Percentiles rank a stretch among this genome's conserved stretches.
phyloP scores from a whole-genome alignment of 352 stramenopile species.

The Pythium dissimile region DNA sequence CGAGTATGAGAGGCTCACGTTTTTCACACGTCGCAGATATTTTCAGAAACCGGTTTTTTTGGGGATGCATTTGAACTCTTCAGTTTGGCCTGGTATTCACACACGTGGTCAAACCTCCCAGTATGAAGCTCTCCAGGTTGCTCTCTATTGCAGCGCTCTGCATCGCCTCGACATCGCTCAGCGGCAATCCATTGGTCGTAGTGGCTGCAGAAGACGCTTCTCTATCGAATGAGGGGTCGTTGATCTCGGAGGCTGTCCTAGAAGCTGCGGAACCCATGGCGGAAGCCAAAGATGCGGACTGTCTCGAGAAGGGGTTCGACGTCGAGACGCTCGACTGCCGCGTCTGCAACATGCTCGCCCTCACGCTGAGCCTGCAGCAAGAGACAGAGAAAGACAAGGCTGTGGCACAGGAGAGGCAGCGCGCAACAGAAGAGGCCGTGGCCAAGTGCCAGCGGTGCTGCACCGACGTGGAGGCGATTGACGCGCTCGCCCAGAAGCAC shows the following conservation, averaged over 20 bases:
- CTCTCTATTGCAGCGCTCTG: constrained; percentile 8
- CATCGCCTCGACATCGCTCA: constrained; percentile 3
- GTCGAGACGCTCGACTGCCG: constrained; percentile 53
- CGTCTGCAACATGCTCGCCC: constrained; percentile 45
- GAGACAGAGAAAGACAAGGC: not conserved
- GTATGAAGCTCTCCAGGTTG: constrained; percentile 8
- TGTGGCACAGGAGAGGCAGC: constrained; percentile 16
- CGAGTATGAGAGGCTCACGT: not conserved
- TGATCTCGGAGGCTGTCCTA: not conserved
- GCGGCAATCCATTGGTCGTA: not conserved
- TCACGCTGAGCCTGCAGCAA: constrained; percentile 26
- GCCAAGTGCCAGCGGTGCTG: constrained; percentile 49
- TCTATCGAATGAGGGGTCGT: not conserved
- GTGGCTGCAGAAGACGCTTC: constrained; percentile 2
- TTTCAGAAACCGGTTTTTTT: constrained; percentile 1
- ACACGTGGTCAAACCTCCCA: constrained; percentile 12
- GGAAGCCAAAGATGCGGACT: constrained; percentile 20
- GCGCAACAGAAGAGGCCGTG: constrained; percentile 2
- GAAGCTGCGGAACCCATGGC: not conserved
- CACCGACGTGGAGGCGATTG: constrained; percentile 36
- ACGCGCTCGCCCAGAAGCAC: constrained; percentile 24
- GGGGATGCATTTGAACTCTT: not conserved
- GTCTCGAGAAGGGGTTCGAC: constrained; percentile 49
- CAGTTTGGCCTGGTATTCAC: not conserved
- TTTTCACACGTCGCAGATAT: not conserved